phyloP scores from a whole-genome alignment of 176 grass and related monocot genomes.

The Oryza australiensis region DNA sequence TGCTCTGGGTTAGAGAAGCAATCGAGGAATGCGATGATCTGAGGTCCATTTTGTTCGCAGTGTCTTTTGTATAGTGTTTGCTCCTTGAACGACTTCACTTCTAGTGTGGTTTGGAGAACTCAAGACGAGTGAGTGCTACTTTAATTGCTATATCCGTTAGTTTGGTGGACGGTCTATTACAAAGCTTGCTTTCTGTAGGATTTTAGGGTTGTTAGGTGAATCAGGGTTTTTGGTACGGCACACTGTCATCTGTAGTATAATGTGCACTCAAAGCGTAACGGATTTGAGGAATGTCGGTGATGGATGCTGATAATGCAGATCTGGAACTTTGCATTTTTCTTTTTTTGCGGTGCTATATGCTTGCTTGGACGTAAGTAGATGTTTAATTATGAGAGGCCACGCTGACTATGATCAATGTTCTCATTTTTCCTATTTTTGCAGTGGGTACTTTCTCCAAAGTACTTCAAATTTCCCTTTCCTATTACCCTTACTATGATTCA shows the following conservation, averaged over 20 bases:
- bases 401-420: neutral
- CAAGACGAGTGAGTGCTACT: neutral
- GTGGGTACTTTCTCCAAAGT: constrained; percentile 97
- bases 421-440: constrained; percentile 37
- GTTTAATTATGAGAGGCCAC: neutral
- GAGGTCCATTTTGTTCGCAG: constrained; percentile 8
- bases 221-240: neutral
- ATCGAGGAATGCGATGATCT: neutral
- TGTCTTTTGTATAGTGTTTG: neutral
- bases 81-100: neutral
- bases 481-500: constrained; percentile 99
- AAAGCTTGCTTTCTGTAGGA: constrained; percentile 4
- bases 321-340: neutral
- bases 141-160: neutral
- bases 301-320: neutral
- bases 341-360: neutral
- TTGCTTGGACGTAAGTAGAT: neutral
- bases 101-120: constrained; percentile 3
- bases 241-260: neutral
- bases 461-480: constrained; percentile 98
- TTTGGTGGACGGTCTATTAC: constrained; percentile 25
- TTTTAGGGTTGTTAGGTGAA: neutral
- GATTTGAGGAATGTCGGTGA: neutral
- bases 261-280: neutral
- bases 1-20: neutral